Evolutionary conservation across 306 rosid species (phyloP).

Genomic region (Gleditsia sinensis): DNA sequence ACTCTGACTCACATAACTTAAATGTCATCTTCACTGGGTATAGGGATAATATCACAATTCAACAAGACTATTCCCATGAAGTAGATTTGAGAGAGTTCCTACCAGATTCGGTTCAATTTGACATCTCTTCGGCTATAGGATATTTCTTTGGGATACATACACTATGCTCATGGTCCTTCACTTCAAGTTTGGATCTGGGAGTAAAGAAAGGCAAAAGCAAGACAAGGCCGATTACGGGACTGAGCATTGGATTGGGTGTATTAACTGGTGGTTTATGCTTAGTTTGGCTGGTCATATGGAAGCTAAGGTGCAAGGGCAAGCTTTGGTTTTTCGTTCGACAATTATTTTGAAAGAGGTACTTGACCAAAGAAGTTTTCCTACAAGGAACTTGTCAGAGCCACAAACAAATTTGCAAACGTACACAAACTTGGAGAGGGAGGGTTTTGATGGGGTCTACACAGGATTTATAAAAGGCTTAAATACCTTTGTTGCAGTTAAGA

Average conservation of each 20-base stretch:
- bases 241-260: not conserved
- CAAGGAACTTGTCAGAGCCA: constrained; percentile 14
- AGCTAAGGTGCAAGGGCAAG: not conserved
- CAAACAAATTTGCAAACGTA: constrained; percentile 32
- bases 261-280: not conserved
- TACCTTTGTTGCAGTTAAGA: constrained; percentile 32
- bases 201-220: not conserved
- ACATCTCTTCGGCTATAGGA: constrained; percentile 30
- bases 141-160: constrained; percentile 18
- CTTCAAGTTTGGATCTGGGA: not conserved
- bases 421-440: constrained; percentile 40
- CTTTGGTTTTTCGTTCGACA: constrained; percentile 26
- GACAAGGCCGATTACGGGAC: not conserved
- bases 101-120: constrained; percentile 29
- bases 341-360: constrained; percentile 18
- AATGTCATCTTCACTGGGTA: constrained; percentile 24
- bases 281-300: not conserved
- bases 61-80: not conserved
- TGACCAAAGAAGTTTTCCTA: constrained; percentile 33
- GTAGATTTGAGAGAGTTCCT: constrained; percentile 15
- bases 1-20: constrained; percentile 9
- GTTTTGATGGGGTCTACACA: constrained; percentile 38
- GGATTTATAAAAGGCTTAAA: constrained; percentile 15
- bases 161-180: constrained; percentile 31
- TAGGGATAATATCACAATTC: not conserved